Conservation (phyloP, 2,329 filamentous ascomycete species). For the Penicillium sp. region DNA sequence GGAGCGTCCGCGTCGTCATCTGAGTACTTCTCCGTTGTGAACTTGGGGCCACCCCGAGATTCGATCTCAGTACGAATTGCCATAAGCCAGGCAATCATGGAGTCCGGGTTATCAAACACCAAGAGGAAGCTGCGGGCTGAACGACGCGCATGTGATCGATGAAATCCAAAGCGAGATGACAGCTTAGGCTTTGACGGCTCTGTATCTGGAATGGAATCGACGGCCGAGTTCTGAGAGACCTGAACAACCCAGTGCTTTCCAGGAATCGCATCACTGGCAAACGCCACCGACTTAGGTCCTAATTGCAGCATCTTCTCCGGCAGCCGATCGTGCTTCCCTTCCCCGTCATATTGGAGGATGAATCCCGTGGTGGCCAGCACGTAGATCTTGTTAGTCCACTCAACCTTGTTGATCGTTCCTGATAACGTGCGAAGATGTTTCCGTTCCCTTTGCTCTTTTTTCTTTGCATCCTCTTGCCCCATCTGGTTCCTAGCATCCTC, state of each 20-base stretch:
- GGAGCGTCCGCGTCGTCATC: conserved; percentile 30
- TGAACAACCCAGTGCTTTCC: conserved; percentile 52
- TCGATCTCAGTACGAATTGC: conserved; percentile 49
- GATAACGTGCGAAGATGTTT: conserved; percentile 40
- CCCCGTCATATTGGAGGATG: conserved; percentile 48
- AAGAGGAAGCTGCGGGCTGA: conserved; percentile 44
- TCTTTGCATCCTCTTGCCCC: conserved; percentile 26
- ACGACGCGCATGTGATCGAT: conserved; percentile 34
- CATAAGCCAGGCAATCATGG: conserved; percentile 49
- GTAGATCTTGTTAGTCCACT: conserved; percentile 49
- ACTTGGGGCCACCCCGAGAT: conserved; percentile 46
- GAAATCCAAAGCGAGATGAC: conserved; percentile 41
- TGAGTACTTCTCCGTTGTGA: conserved; percentile 38
- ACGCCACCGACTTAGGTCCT: conserved; percentile 48
- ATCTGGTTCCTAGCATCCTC: conserved; percentile 13
- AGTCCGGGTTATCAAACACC: conserved; percentile 45
- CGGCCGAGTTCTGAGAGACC: conserved; percentile 41
- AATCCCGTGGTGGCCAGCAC: conserved; percentile 47
- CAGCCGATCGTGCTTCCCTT: conserved; percentile 46
- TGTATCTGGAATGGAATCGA: conserved; percentile 26
- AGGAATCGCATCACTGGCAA: conserved; percentile 51
- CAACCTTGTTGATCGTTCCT: conserved; percentile 39
- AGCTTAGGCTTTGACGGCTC: conserved; percentile 36
- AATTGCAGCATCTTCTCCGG: conserved; percentile 51
- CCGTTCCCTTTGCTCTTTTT: conserved; percentile 36